Evolutionary conservation across 768 basidiomycete genomes (phyloP).

Genomic region (Naematelia aurantialba): DNA sequence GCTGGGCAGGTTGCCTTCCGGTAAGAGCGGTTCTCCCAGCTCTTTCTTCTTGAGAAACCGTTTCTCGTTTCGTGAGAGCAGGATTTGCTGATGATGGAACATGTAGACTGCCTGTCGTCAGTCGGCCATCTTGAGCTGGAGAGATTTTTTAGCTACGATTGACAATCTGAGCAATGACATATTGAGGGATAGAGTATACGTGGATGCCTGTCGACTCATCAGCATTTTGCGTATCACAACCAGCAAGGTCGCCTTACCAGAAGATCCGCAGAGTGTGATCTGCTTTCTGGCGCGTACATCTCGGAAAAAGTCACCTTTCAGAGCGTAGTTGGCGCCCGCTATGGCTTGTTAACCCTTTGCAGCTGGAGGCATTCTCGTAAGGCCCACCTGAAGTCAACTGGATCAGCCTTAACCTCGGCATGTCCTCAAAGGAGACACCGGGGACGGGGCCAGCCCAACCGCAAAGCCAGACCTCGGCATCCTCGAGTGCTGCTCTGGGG

Average conservation of each 20-base stretch:
- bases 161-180: conserved; percentile 20
- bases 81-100: conserved; percentile 21
- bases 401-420: conserved; percentile 25
- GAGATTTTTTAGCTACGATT: conserved; percentile 17
- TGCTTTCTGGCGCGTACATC: conserved; percentile 21
- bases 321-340: conserved; percentile 28
- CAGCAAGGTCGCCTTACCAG: too few relatives aligned
- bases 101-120: conserved; percentile 20
- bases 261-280: conserved; percentile 26
- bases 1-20: conserved; percentile 19
- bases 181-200: conserved; percentile 24
- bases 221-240: too few relatives aligned
- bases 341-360: too few relatives aligned
- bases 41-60: conserved; percentile 9
- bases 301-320: conserved; percentile 10
- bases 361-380: too few relatives aligned
- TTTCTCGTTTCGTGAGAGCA: conserved; percentile 6
- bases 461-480: conserved; percentile 30
- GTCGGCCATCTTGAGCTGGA: neutral
- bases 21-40: conserved; percentile 12
- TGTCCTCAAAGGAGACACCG: conserved; percentile 13
- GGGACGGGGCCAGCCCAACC: conserved; percentile 19
- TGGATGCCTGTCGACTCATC: too few relatives aligned
- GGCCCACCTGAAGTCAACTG: conserved; percentile 29
- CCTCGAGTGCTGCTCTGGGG: conserved; percentile 12